Evolutionary conservation across 805 yeast species (phyloP).

Genomic region (Tetrapisispora pingtungensis): DNA sequence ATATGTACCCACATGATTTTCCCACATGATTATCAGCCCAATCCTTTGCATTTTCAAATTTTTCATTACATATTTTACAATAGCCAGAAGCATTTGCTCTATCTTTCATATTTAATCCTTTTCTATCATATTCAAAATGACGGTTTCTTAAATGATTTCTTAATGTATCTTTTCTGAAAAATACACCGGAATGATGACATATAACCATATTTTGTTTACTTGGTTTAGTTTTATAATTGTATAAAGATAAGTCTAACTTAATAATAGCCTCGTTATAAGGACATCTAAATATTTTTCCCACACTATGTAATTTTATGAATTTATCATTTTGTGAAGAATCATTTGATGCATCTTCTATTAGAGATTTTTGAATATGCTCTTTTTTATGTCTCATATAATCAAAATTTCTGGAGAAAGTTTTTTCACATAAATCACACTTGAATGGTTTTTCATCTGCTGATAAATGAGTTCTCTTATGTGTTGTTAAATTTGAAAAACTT

Average conservation of each 20-base stretch:
- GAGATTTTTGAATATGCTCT: slow-evolving; percentile 38
- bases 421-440: slow-evolving; percentile 59
- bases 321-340: neutral
- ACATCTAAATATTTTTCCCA: slow-evolving; percentile 46
- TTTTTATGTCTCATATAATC: slow-evolving; percentile 76
- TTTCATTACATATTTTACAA: slow-evolving; percentile 63
- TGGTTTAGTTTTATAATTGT: slow-evolving; percentile 11
- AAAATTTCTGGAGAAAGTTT: slow-evolving; percentile 80
- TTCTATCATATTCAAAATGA: slow-evolving; percentile 71
- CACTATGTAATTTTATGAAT: neutral
- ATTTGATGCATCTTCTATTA: neutral
- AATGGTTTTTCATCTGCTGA: slow-evolving; percentile 63
- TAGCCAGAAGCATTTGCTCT: slow-evolving; percentile 42
- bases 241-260: slow-evolving; percentile 16
- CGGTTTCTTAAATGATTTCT: slow-evolving; percentile 82
- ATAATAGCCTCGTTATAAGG: slow-evolving; percentile 42
- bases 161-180: slow-evolving; percentile 80
- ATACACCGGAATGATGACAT: slow-evolving; percentile 77
- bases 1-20: slow-evolving; percentile 21
- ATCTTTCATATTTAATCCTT: slow-evolving; percentile 32
- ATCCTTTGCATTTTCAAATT: slow-evolving; percentile 57
- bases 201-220: slow-evolving; percentile 6
- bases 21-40: slow-evolving; percentile 72
- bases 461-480: slow-evolving; percentile 68
- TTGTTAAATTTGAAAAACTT: slow-evolving; percentile 65